Conservation (phyloP, 2,329 filamentous ascomycete genomes). For the Phyllosticta capitalensis region DNA sequence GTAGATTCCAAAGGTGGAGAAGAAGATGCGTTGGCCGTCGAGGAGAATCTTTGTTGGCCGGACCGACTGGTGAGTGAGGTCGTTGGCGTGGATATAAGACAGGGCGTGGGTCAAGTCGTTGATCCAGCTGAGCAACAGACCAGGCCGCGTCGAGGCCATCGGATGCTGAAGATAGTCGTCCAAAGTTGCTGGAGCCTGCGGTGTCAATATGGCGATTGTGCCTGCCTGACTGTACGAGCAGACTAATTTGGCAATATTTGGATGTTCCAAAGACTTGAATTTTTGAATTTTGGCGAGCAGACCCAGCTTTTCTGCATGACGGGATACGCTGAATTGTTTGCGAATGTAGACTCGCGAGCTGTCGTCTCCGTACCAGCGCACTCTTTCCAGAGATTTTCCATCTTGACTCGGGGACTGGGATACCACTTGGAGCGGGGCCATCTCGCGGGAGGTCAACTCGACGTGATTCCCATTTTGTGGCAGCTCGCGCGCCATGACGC, state of each 20-base stretch:
- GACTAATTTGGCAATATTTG: conserved; percentile 28
- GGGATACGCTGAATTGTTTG: conserved; percentile 27
- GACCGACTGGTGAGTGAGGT: conserved; percentile 28
- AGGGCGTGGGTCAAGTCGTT: conserved; percentile 29
- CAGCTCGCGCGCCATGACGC: conserved; percentile 30
- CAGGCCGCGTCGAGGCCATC: conserved; percentile 23
- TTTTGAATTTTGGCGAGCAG: conserved; percentile 29
- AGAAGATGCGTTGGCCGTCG: conserved; percentile 24
- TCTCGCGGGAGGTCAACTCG: conserved; percentile 28
- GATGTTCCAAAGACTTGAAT: conserved; percentile 29
- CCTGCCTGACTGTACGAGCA: conserved; percentile 30
- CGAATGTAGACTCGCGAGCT: conserved; percentile 27
- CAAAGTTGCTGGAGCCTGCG: conserved; percentile 26
- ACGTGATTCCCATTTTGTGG: conserved; percentile 27
- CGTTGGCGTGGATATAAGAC: conserved; percentile 27
- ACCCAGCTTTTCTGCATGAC: conserved; percentile 25
- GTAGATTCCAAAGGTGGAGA: conserved; percentile 28
- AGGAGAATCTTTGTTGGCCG: conserved; percentile 32
- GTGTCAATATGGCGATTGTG: conserved; percentile 26
- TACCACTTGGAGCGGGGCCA: conserved; percentile 26
- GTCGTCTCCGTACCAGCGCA: conserved; percentile 24
- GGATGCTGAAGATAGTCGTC: conserved; percentile 28
- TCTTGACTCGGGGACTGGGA: conserved; percentile 15
- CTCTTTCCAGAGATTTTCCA: conserved; percentile 27
- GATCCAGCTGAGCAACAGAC: conserved; percentile 31